A percentile compares a stretch with the other conserved stretches of the same genome.
phyloP scores from a whole-genome alignment of 805 yeast genomes.

The Kodamaea nitidulidarum region DNA sequence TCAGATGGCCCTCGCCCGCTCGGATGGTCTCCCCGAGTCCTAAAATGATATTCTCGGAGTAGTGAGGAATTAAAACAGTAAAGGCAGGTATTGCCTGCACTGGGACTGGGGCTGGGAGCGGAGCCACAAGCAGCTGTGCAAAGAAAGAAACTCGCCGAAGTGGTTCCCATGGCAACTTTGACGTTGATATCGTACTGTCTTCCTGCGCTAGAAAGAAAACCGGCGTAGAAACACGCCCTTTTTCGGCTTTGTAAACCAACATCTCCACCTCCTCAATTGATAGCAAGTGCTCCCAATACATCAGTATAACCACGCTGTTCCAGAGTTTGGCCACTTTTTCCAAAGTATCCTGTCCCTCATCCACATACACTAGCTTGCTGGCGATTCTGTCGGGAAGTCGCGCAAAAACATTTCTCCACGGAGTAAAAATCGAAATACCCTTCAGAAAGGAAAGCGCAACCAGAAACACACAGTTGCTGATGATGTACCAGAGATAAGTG shows the following conservation, averaged over 20 bases:
- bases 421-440: slow-evolving; percentile 34
- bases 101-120: slow-evolving; percentile 47
- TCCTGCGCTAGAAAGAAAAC: slow-evolving; percentile 47
- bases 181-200: slow-evolving; percentile 34
- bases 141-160: slow-evolving; percentile 50
- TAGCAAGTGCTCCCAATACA: slow-evolving; percentile 36
- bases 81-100: slow-evolving; percentile 47
- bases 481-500: slow-evolving; percentile 39
- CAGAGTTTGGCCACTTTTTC: slow-evolving; percentile 16
- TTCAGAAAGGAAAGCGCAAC: slow-evolving; percentile 27
- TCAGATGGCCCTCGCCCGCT: slow-evolving; percentile 39
- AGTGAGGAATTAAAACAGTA: slow-evolving; percentile 51
- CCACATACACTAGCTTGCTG: slow-evolving; percentile 21
- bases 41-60: slow-evolving; percentile 46
- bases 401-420: slow-evolving; percentile 35
- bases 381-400: slow-evolving; percentile 34
- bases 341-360: slow-evolving; percentile 9
- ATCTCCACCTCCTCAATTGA: slow-evolving; percentile 39
- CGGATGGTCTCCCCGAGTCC: slow-evolving; percentile 44
- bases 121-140: slow-evolving; percentile 49
- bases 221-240: slow-evolving; percentile 27
- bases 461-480: slow-evolving; percentile 34
- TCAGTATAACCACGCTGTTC: slow-evolving; percentile 15
- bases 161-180: slow-evolving; percentile 39
- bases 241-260: slow-evolving; percentile 23